These are phyloP conservation scores for Fusarium sp. DNA, from an alignment of 2,329 filamentous ascomycete species.

Conservation along the genomic window DNA sequence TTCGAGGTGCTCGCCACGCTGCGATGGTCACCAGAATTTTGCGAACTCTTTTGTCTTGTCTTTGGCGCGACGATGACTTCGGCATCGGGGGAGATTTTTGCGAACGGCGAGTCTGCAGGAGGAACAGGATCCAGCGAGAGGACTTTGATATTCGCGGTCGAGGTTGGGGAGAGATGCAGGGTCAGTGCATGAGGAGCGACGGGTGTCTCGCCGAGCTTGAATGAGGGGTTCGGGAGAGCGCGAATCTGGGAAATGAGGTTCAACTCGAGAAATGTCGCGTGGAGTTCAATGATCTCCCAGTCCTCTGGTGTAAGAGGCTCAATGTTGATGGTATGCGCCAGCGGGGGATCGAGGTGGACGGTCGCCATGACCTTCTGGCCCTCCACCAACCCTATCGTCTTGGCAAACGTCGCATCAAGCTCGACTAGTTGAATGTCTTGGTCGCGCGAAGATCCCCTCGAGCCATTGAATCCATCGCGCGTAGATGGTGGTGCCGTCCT, in stretches of 20 bases:
- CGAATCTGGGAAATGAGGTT: constrained; percentile 95
- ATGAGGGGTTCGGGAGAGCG: constrained; percentile 88
- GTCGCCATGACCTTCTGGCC: constrained; percentile 80
- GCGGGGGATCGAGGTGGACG: constrained; percentile 89
- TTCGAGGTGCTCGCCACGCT: constrained; percentile 85
- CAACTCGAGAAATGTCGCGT: constrained; percentile 94
- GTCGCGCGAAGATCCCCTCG: constrained; percentile 71
- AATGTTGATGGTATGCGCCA: constrained; percentile 95
- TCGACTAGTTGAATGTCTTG: constrained; percentile 85
- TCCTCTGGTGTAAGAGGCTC: constrained; percentile 95
- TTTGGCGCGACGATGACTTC: constrained; percentile 99
- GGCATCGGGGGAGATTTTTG: constrained; percentile 92
- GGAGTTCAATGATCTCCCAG: constrained; percentile 98
- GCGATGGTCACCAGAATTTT: constrained; percentile 77
- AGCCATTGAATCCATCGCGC: constrained; percentile 76
- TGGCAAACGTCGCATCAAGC: constrained; percentile 86
- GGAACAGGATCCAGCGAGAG: constrained; percentile 84
- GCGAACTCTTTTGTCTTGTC: constrained; percentile 76
- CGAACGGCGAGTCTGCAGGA: constrained; percentile 78
- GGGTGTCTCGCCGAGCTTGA: constrained; percentile 62
- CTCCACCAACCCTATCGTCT: constrained; percentile 80
- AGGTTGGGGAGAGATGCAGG: constrained; percentile 93
- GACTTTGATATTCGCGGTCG: constrained; percentile 91
- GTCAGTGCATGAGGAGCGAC: constrained; percentile 82
- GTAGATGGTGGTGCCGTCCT: constrained; percentile 79